Evolutionary conservation across 2,329 filamentous ascomycete genomes (phyloP).

Genomic region (Didymella lethalis): DNA sequence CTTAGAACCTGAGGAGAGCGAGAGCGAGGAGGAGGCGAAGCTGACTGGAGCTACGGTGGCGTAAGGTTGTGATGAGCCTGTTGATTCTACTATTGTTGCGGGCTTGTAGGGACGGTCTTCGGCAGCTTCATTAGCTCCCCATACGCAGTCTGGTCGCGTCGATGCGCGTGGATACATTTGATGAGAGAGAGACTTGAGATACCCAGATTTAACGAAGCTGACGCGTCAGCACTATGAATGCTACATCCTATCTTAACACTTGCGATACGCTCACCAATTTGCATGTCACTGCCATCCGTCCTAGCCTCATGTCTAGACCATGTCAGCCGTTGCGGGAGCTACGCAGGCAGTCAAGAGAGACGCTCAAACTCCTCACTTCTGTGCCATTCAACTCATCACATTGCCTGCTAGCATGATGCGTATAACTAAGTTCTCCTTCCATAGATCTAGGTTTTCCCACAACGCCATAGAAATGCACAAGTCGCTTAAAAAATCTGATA

Average conservation of each 20-base stretch:
- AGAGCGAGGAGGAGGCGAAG: constrained; percentile 2
- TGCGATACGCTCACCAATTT: not conserved
- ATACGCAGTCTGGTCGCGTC: not conserved
- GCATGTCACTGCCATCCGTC: not conserved
- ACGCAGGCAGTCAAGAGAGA: not conserved
- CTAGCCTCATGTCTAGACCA: too few relatives aligned
- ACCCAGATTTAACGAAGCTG: not conserved
- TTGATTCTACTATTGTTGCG: not conserved
- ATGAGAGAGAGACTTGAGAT: not conserved
- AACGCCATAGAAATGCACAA: constrained; percentile 10
- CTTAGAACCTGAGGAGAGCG: constrained; percentile 1
- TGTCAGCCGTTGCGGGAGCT: too few relatives aligned
- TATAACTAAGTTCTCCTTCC: not conserved
- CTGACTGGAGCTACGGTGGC: constrained; percentile 3
- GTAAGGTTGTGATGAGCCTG: constrained; percentile 2
- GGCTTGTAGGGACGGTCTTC: not conserved
- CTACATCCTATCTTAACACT: not conserved
- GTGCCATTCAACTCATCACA: not conserved
- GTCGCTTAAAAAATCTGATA: not conserved
- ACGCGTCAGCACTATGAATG: not conserved
- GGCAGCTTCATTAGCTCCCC: not conserved
- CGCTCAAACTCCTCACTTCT: not conserved
- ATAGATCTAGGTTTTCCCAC: not conserved
- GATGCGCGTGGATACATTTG: not conserved
- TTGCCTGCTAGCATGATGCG: not conserved